phyloP scores from a whole-genome alignment of 768 basidiomycete genomes.

The Lentinula sp. region DNA sequence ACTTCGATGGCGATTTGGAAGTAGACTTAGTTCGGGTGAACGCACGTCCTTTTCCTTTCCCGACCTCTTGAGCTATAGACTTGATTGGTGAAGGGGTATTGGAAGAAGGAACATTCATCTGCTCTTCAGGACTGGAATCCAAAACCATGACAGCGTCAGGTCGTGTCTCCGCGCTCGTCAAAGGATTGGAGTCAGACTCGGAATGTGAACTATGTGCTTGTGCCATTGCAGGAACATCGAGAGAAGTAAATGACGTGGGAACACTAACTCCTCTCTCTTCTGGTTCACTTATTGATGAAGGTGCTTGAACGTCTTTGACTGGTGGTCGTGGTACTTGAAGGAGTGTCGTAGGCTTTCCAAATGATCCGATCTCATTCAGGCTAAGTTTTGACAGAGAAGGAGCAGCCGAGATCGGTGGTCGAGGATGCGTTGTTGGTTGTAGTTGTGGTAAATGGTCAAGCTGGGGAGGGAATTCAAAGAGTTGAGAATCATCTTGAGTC shows the following conservation, averaged over 20 bases:
- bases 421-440: background rate
- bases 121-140: background rate
- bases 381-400: background rate
- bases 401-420: background rate
- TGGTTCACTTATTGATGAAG: background rate
- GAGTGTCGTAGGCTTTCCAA: background rate
- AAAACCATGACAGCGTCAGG: background rate
- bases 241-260: background rate
- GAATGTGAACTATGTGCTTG: background rate
- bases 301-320: background rate
- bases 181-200: background rate
- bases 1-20: conserved; percentile 16
- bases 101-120: background rate
- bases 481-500: background rate
- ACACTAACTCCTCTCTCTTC: background rate
- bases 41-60: conserved; percentile 3
- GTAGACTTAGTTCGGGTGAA: conserved; percentile 28
- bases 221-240: background rate
- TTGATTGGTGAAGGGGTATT: conserved; percentile 4
- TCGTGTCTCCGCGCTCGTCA: background rate
- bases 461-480: background rate
- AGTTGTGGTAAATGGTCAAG: too few species aligned
- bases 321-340: background rate
- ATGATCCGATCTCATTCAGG: background rate
- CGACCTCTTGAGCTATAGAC: background rate